Base-by-base conservation (phyloP, 345 rosid genomes). In the Corchorus olitorius region DNA sequence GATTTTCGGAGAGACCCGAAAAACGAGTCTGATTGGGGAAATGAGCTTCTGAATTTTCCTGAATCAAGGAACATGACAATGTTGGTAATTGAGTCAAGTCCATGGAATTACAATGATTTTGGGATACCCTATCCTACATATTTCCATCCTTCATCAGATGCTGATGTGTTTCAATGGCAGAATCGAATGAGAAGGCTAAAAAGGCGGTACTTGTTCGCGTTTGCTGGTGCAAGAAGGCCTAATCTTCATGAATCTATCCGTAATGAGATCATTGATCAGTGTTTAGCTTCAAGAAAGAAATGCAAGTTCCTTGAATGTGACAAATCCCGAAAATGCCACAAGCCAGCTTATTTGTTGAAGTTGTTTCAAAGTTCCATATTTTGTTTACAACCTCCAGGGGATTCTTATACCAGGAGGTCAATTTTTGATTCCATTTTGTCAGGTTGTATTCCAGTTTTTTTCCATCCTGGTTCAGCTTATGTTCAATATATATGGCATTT, bases 391-490 rank as follows among this genome's bases (percentile, higher is more conserved):
- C 97, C 97, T 0, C 85, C 89, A 0, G 97, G 97, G 43, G 98
- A 94, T 78, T 92, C 97, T 20, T 91, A 87, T 75, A 94, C 97
- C 0, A 84, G 98, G 59, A 79, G 94, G 34, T 94, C 98, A 1
- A 83, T 91, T 10, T 92, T 92, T 9, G 98, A 94, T 81, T 89
- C 98, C 0, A 92, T 94, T 27, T 37, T 92, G 70, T 88, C 92
- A 0, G 98, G 98, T 15, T 94, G 98, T 73, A 92, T 94, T 64
- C 97, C 98, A 0, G 97, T 94, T 62, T 94, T 92, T 83, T 94
- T 94, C 86, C 97, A 94, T 70, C 93, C 97, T 0, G 97, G 94
- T 0, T 91, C 98, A 1, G 93, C 91, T 16, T 94, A 92, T 56
- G 97, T 85, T 4, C 97, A 94, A 58, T 92, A 92, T 66, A 19